phyloP scores from a whole-genome alignment of 257 asterid genomes.

The Przewalskia tangutica region DNA sequence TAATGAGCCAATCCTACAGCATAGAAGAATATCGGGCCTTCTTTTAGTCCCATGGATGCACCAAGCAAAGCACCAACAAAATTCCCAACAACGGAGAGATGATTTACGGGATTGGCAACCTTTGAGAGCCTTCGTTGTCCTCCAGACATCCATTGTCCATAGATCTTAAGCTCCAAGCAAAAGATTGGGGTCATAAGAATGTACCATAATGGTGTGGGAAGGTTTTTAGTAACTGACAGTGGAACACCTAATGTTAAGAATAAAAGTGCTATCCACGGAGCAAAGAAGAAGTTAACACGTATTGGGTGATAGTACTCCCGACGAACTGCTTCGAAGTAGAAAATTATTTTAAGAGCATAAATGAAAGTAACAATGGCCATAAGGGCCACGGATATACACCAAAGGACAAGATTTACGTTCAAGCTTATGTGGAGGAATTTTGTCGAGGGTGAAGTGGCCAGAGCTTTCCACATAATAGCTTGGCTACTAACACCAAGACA shows the following conservation, averaged over 20 bases:
- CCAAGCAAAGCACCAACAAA: slow-evolving; percentile 88
- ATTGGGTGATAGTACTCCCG: slow-evolving; percentile 86
- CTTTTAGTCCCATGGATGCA: slow-evolving; percentile 77
- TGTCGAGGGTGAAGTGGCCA: slow-evolving; percentile 50
- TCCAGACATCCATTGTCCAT: slow-evolving; percentile 98
- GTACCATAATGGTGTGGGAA: slow-evolving; percentile 49
- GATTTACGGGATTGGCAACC: slow-evolving; percentile 85
- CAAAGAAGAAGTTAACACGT: slow-evolving; percentile 89
- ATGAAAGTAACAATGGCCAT: slow-evolving; percentile 19
- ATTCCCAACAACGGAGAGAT: slow-evolving; percentile 66
- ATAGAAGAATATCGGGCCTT: slow-evolving; percentile 81
- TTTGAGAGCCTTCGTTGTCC: slow-evolving; percentile 77
- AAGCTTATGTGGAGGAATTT: slow-evolving; percentile 43
- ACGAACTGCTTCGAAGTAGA: slow-evolving; percentile 92
- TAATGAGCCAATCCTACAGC: slow-evolving; percentile 91
- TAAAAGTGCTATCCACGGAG: slow-evolving; percentile 67
- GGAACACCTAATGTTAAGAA: slow-evolving; percentile 64
- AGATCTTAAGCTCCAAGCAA: slow-evolving; percentile 63
- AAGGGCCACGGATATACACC: slow-evolving; percentile 55
- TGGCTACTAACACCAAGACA: slow-evolving; percentile 90
- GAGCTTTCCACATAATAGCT: slow-evolving; percentile 81
- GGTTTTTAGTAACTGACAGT: slow-evolving; percentile 24
- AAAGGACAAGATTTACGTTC: slow-evolving; percentile 44
- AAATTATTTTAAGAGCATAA: slow-evolving; percentile 44
- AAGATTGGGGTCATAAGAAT: slow-evolving; percentile 65